Conservation (phyloP, 805 yeast species). For the Lachancea dasiensis region DNA sequence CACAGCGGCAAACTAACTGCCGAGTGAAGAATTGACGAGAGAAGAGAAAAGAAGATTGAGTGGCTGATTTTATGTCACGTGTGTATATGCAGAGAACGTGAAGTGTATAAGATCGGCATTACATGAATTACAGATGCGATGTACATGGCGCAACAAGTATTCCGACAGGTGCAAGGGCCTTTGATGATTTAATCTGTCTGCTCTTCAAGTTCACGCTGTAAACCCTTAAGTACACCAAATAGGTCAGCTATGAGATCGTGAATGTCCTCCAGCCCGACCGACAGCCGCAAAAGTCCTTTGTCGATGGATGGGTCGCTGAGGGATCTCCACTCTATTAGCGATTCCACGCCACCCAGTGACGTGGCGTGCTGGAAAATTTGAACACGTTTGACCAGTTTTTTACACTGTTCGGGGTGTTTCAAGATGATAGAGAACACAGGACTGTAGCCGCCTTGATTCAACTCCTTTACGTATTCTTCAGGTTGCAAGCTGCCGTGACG, state of each 20-base stretch:
- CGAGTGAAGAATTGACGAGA: no score
- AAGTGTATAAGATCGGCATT: no score
- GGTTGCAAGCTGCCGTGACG: conserved; percentile 74
- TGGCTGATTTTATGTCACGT: no score
- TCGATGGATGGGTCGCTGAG: conserved; percentile 56
- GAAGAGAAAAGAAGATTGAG: no score
- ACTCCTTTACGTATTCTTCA: conserved; percentile 60
- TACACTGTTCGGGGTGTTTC: conserved; percentile 47
- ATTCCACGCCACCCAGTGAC: conserved; percentile 88
- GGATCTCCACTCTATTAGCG: conserved; percentile 86
- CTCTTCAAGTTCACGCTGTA: no score
- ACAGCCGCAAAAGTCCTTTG: conserved; percentile 59
- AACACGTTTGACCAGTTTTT: conserved; percentile 54
- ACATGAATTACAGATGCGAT: no score
- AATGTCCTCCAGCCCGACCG: conserved; percentile 73
- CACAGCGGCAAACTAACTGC: no score
- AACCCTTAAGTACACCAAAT: no score
- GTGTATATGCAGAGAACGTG: no score
- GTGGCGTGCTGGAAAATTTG: conserved; percentile 84
- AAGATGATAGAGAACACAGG: conserved; percentile 74
- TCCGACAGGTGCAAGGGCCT: no score
- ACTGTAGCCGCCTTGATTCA: conserved; percentile 56
- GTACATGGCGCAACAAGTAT: no score
- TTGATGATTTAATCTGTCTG: no score
- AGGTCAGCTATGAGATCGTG: conserved; percentile 75